phyloP scores from a whole-genome alignment of 768 basidiomycete genomes.

The Pleurotus ostreatus region DNA sequence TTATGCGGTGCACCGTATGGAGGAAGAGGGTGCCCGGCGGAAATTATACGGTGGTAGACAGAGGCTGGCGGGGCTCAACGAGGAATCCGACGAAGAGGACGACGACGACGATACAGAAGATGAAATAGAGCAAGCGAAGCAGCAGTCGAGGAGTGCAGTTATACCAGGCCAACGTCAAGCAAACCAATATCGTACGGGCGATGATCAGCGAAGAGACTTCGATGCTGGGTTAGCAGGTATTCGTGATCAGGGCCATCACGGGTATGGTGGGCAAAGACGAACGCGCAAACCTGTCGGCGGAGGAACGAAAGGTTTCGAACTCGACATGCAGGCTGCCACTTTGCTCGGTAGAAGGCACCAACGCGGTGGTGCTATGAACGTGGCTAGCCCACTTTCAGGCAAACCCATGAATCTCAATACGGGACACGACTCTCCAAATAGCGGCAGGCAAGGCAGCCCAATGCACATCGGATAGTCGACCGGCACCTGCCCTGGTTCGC shows the following conservation, averaged over 20 bases:
- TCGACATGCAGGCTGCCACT: constrained; percentile 85
- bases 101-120: constrained; percentile 47
- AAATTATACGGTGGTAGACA: constrained; percentile 81
- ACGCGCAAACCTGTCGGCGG: constrained; percentile 6
- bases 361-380: constrained; percentile 22
- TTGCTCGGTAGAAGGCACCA: constrained; percentile 71
- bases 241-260: neutral
- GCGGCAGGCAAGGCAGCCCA: constrained; percentile 16
- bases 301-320: constrained; percentile 56
- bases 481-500: neutral
- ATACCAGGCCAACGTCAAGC: neutral
- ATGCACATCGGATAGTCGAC: constrained; percentile 17
- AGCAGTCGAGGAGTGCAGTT: neutral
- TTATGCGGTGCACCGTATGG: constrained; percentile 98
- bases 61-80: constrained; percentile 84
- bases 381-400: constrained; percentile 31
- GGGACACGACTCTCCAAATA: constrained; percentile 15
- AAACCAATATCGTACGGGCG: neutral
- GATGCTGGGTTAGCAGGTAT: constrained; percentile 7
- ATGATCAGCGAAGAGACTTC: neutral
- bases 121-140: constrained; percentile 30
- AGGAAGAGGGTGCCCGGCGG: constrained; percentile 91
- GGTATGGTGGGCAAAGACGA: neutral
- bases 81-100: constrained; percentile 80
- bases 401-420: constrained; percentile 23